Evolutionary conservation across 2,329 filamentous ascomycete species (phyloP).

Genomic region (Sclerotinia spermophila): DNA sequence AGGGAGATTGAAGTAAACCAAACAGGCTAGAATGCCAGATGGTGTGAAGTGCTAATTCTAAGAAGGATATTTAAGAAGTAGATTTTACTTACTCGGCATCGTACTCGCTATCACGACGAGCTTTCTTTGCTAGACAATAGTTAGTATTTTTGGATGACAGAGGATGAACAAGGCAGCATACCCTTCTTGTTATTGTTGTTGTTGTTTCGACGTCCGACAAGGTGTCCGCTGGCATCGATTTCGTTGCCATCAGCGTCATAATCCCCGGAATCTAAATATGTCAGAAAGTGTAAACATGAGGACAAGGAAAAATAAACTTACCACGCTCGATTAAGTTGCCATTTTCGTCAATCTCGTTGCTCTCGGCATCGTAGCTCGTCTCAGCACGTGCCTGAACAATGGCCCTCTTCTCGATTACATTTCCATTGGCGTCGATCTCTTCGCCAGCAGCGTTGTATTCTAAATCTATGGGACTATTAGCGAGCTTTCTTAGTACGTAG

Average conservation of each 20-base stretch:
- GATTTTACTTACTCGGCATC: not conserved
- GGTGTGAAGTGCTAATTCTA: not conserved
- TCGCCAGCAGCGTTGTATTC: slow-evolving; percentile 3
- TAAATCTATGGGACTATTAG: not conserved
- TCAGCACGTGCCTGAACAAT: not conserved
- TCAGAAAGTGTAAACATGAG: not conserved
- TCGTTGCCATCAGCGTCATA: not conserved
- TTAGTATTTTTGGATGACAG: not conserved
- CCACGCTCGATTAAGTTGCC: slow-evolving; percentile 4
- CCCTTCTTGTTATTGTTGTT: not conserved
- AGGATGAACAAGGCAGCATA: not conserved
- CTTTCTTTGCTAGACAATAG: not conserved
- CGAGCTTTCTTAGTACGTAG: not conserved
- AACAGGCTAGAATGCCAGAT: not conserved
- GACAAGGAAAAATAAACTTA: not conserved
- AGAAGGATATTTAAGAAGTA: not conserved
- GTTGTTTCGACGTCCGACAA: not conserved
- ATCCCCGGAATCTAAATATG: not conserved
- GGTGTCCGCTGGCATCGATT: not conserved
- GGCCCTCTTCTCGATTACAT: not conserved
- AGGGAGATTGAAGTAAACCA: not conserved
- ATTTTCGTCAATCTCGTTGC: slow-evolving; percentile 21
- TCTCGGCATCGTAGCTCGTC: slow-evolving; percentile 21
- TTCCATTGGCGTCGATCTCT: not conserved
- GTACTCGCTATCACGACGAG: not conserved